These are phyloP conservation scores for Oldenlandia corymbosa DNA, from an alignment of 257 asterid genomes.

Conservation along the genomic window DNA sequence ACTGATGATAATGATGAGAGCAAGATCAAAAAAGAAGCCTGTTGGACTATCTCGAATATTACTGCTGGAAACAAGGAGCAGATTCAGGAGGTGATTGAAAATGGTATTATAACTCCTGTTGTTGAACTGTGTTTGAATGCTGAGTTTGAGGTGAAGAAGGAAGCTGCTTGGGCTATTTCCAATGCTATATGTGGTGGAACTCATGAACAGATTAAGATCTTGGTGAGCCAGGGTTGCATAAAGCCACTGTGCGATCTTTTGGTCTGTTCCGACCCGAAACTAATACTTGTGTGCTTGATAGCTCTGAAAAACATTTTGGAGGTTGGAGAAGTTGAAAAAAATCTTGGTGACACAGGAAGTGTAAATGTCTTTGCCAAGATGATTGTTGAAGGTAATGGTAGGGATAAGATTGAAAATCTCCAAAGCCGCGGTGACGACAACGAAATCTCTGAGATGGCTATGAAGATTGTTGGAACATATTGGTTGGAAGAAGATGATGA, in stretches of 20 bases:
- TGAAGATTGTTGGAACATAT: conserved; percentile 70
- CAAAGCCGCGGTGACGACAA: conserved; percentile 76
- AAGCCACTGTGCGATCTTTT: conserved; percentile 84
- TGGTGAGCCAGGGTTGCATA: conserved; percentile 67
- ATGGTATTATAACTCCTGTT: conserved; percentile 52
- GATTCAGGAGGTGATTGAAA: conserved; percentile 74
- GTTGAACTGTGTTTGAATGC: conserved; percentile 63
- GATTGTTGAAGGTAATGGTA: conserved; percentile 77
- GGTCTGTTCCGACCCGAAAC: conserved; percentile 68
- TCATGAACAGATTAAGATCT: conserved; percentile 71
- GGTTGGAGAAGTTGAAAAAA: conserved; percentile 85
- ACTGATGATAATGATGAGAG: conserved; percentile 55
- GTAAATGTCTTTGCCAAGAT: conserved; percentile 69
- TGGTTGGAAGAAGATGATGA: conserved; percentile 80
- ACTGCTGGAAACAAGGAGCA: conserved; percentile 77
- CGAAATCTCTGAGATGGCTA: conserved; percentile 76
- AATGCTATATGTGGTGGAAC: conserved; percentile 89
- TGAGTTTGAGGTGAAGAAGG: conserved; percentile 74
- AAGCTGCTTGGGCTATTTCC: conserved; percentile 89
- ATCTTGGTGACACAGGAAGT: conserved; percentile 53
- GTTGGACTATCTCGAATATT: conserved; percentile 86
- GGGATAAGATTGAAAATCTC: conserved; percentile 70
- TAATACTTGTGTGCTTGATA: conserved; percentile 65
- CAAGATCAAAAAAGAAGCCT: conserved; percentile 80
- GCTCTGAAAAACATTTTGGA: conserved; percentile 80